Evolutionary conservation across 73 alveolate genomes (phyloP).

Genomic region (Tetrahymena thermophila): DNA sequence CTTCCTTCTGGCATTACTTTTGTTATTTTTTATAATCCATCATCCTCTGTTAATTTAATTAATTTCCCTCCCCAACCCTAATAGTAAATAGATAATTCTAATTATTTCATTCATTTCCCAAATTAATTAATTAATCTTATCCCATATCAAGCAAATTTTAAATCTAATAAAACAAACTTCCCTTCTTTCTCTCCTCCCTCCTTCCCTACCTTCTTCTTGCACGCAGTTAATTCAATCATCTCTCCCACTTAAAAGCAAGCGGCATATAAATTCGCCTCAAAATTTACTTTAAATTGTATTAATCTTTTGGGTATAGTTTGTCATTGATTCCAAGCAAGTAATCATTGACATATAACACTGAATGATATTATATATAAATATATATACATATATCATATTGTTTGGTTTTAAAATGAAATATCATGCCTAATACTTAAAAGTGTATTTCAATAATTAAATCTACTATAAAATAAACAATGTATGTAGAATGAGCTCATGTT

Average conservation of each 20-base stretch:
- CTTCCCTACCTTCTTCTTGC: neutral
- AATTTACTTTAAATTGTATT: neutral
- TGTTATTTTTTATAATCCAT: neutral
- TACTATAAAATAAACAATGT: neutral
- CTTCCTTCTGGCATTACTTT: neutral
- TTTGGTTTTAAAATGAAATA: too few relatives aligned
- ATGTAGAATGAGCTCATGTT: neutral
- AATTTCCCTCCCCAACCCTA: neutral
- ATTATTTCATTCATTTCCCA: neutral
- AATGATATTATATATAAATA: too few relatives aligned
- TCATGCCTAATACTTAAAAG: neutral
- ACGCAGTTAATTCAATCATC: neutral
- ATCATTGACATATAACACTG: too few relatives aligned
- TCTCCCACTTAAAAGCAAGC: neutral
- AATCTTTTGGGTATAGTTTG: neutral
- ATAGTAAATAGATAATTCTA: neutral
- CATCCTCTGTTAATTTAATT: neutral
- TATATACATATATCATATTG: too few relatives aligned
- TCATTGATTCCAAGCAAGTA: too few relatives aligned
- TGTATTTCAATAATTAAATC: neutral
- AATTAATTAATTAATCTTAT: neutral
- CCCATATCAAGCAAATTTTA: neutral
- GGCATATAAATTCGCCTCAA: neutral
- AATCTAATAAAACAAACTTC: neutral
- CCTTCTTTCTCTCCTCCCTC: neutral